Conservation (phyloP, 306 rosid genomes). For the Datisca glomerata region DNA sequence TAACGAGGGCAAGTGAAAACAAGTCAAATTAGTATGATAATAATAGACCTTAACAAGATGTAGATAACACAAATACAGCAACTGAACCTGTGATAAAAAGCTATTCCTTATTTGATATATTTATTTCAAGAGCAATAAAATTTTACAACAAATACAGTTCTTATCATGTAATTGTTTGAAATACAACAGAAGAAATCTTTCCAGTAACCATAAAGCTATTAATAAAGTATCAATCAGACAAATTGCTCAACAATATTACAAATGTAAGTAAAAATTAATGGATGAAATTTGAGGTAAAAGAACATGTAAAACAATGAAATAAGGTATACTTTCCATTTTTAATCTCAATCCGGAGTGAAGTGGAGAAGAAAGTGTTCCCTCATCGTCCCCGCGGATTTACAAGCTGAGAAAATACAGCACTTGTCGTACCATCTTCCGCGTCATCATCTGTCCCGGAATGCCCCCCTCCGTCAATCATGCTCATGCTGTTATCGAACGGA, state of each 20-base stretch:
- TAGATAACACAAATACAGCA: no score
- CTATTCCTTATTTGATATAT: slow-evolving; percentile 10
- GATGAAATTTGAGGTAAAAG: slow-evolving; percentile 8
- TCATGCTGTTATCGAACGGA: slow-evolving; percentile 74
- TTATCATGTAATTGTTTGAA: slow-evolving; percentile 9
- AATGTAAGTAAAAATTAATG: slow-evolving; percentile 7
- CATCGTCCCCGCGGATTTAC: slow-evolving; percentile 93
- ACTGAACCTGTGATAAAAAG: no score
- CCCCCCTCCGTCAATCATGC: slow-evolving; percentile 51
- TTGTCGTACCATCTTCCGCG: slow-evolving; percentile 66
- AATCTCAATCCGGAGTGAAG: no score
- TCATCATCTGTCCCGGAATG: slow-evolving; percentile 56
- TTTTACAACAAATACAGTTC: slow-evolving; percentile 10
- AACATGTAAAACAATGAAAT: no score
- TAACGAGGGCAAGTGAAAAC: no score
- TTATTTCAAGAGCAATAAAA: slow-evolving; percentile 7
- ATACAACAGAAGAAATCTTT: no score
- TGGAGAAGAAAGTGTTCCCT: slow-evolving; percentile 16
- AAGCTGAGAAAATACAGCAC: slow-evolving; percentile 92
- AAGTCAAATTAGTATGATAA: no score
- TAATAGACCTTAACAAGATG: no score
- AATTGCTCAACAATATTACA: slow-evolving; percentile 9
- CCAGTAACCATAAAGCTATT: no score
- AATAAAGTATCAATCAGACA: no score
- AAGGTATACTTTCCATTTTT: background rate